Percentiles rank a stretch among this genome's conserved stretches.
These are phyloP conservation scores for Pichia kluyveri DNA, from an alignment of 805 yeast species.

Conservation along the genomic window DNA sequence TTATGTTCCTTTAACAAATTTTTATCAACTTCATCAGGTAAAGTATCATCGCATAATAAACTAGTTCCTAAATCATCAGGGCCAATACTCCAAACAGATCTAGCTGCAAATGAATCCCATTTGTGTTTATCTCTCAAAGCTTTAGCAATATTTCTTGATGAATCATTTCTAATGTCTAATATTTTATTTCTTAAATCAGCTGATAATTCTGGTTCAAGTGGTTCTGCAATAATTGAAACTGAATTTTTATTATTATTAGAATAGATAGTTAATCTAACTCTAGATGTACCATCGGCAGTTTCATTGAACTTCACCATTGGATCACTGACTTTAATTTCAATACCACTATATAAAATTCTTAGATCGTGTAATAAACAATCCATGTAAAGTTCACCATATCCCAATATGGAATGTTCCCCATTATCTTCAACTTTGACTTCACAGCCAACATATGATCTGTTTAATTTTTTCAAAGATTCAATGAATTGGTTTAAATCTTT, in stretches of 20 bases:
- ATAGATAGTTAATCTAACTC: constrained; percentile 54
- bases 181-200: constrained; percentile 46
- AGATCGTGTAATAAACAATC: constrained; percentile 79
- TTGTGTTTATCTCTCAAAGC: constrained; percentile 46
- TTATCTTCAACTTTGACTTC: constrained; percentile 74
- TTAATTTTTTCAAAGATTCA: constrained; percentile 57
- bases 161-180: constrained; percentile 15
- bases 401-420: constrained; percentile 75
- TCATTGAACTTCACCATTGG: constrained; percentile 78
- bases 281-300: constrained; percentile 57
- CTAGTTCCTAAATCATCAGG: constrained; percentile 48
- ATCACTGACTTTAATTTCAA: constrained; percentile 75
- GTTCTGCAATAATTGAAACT: constrained; percentile 71
- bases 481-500: constrained; percentile 66
- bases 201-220: constrained; percentile 48
- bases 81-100: constrained; percentile 76
- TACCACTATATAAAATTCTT: constrained; percentile 49
- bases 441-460: constrained; percentile 56
- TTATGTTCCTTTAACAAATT: constrained; percentile 34
- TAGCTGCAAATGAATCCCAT: constrained; percentile 80
- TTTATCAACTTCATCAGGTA: constrained; percentile 63
- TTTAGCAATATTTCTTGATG: constrained; percentile 42
- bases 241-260: constrained; percentile 46
- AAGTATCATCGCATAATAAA: constrained; percentile 56
- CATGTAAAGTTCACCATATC: constrained; percentile 80